Conservation (phyloP, 352 stramenopile species). For the Phytophthora colocasiae region DNA sequence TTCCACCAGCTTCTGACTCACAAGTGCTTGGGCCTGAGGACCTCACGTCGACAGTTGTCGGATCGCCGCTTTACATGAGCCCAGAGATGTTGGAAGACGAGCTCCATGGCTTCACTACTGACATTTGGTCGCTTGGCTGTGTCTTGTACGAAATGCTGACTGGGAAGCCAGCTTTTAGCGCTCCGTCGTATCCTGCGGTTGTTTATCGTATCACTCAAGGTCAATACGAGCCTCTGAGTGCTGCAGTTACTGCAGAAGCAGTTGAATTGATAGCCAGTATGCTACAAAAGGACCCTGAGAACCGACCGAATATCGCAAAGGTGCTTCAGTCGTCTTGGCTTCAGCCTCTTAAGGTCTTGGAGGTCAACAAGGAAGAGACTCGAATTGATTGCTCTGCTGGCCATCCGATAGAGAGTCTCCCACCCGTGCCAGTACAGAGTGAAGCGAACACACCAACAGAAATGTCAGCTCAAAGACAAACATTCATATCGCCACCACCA, state of each 20-base stretch:
- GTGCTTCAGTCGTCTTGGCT: slow-evolving; percentile 31
- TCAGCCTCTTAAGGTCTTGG: not conserved
- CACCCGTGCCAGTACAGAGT: too few species aligned
- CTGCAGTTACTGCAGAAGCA: slow-evolving; percentile 22
- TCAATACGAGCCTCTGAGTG: slow-evolving; percentile 37
- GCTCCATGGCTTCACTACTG: slow-evolving; percentile 65
- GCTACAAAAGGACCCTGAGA: slow-evolving; percentile 29
- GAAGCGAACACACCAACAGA: not conserved
- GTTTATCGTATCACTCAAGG: slow-evolving; percentile 55
- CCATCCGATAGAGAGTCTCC: not conserved
- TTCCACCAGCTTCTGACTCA: slow-evolving; percentile 21
- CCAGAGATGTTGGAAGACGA: slow-evolving; percentile 37
- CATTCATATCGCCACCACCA: slow-evolving; percentile 4
- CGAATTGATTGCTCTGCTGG: not conserved
- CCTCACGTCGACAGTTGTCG: slow-evolving; percentile 59
- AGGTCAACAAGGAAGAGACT: not conserved
- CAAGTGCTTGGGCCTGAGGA: slow-evolving; percentile 12
- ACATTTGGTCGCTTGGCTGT: slow-evolving; percentile 88
- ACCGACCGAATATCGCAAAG: slow-evolving; percentile 20
- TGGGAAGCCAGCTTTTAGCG: slow-evolving; percentile 66
- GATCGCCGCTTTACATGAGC: slow-evolving; percentile 82
- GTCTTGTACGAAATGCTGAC: slow-evolving; percentile 77
- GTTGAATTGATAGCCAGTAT: slow-evolving; percentile 33
- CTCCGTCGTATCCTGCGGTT: slow-evolving; percentile 52
- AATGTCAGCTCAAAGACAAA: not conserved